A percentile compares a stretch with the other conserved stretches of the same genome.
These are phyloP conservation scores for Lasiosphaeria miniovina DNA, from an alignment of 495 filamentous ascomycete genomes.

Conservation along the genomic window DNA sequence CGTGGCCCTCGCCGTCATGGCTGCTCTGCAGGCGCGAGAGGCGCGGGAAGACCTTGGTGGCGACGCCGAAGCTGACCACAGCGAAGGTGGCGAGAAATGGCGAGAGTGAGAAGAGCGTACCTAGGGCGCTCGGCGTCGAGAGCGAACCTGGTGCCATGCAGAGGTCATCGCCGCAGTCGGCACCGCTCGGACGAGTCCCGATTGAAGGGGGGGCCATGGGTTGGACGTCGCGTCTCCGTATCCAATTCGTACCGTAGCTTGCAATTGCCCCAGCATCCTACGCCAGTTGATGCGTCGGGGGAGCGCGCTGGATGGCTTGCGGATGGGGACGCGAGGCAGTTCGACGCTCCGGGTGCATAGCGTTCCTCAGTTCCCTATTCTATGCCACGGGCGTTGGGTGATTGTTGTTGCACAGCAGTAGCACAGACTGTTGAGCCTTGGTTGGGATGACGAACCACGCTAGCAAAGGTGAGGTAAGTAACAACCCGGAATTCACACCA, in stretches of 20 bases:
- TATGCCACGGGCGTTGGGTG: too few relatives aligned
- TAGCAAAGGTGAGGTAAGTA: too few relatives aligned
- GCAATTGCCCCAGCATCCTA: constrained; percentile 5
- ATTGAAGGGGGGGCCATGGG: neutral
- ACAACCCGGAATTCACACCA: too few relatives aligned
- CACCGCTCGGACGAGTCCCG: neutral
- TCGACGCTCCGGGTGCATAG: neutral
- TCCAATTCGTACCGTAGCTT: neutral
- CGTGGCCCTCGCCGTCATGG: constrained; percentile 48
- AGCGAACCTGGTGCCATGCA: constrained; percentile 31
- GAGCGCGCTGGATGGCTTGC: neutral
- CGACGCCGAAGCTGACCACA: constrained; percentile 52
- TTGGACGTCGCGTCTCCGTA: neutral
- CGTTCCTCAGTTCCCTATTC: too few relatives aligned
- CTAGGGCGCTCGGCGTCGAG: constrained; percentile 23
- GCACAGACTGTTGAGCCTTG: too few relatives aligned
- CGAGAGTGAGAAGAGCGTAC: constrained; percentile 35
- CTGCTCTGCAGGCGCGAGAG: constrained; percentile 48
- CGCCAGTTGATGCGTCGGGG: neutral
- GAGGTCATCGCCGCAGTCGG: constrained; percentile 26
- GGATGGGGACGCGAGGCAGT: neutral
- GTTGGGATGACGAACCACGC: too few relatives aligned
- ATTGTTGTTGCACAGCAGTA: too few relatives aligned
- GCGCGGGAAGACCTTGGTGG: constrained; percentile 61
- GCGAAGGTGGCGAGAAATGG: constrained; percentile 60